phyloP scores from a whole-genome alignment of 164 flowering plant genomes.

The Berberis thunbergii region DNA sequence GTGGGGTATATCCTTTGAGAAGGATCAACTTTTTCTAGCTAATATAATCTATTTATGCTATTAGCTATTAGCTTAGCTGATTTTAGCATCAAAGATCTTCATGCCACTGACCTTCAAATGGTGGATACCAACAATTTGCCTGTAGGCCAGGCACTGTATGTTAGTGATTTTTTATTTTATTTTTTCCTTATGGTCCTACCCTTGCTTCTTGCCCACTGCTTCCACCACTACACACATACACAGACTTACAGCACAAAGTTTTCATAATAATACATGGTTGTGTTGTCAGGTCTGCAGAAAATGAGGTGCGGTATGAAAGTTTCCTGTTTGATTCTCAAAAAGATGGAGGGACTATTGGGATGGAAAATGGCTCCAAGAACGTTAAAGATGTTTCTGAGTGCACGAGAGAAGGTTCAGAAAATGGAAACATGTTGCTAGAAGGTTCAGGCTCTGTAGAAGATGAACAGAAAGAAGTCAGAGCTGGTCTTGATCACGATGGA shows the following conservation, averaged over 20 bases:
- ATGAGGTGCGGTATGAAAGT: constrained; percentile 19
- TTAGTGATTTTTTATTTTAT: background rate
- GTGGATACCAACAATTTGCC: background rate
- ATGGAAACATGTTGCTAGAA: constrained; percentile 9
- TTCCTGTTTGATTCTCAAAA: constrained; percentile 17
- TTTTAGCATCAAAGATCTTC: too few relatives aligned
- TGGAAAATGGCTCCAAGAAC: constrained; percentile 9
- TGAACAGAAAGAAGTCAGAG: constrained; percentile 11
- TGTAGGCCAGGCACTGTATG: background rate
- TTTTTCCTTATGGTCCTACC: background rate
- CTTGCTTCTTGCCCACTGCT: background rate
- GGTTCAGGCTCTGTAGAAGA: constrained; percentile 11
- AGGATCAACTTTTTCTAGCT: too few relatives aligned
- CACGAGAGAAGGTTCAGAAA: constrained; percentile 10
- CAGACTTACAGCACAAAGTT: background rate
- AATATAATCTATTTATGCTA: too few relatives aligned
- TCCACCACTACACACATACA: too few relatives aligned
- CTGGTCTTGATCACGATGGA: constrained; percentile 12
- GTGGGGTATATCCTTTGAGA: too few relatives aligned
- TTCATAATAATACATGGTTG: constrained; percentile 6
- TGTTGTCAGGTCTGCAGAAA: constrained; percentile 29
- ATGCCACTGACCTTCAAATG: background rate
- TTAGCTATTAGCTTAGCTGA: too few relatives aligned
- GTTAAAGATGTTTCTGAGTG: constrained; percentile 13
- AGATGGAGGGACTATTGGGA: constrained; percentile 11